Evolutionary conservation across 2,329 filamentous ascomycete species (phyloP).

Genomic region (Verticillium nubilum): DNA sequence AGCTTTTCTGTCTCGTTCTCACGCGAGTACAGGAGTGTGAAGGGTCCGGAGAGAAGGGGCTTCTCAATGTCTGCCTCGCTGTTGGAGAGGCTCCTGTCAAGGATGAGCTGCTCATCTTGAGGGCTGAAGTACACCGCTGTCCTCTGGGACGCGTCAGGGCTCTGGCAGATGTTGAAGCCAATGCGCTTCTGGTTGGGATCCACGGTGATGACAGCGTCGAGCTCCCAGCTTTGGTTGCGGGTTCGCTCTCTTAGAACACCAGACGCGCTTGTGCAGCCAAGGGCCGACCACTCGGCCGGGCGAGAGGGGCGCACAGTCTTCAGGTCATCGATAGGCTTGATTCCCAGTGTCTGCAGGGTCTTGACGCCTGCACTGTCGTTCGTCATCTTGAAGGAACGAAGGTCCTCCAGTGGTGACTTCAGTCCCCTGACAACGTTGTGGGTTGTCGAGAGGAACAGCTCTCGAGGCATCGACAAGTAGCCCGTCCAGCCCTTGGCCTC

Average conservation of each 20-base stretch:
- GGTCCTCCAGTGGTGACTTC: conserved; percentile 26
- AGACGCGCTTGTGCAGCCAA: not conserved
- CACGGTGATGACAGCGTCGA: conserved; percentile 17
- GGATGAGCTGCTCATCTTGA: conserved; percentile 29
- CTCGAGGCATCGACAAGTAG: conserved; percentile 37
- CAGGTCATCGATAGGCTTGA: conserved; percentile 20
- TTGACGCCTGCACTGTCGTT: conserved; percentile 13
- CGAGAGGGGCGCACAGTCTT: conserved; percentile 13
- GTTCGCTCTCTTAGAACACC: not conserved
- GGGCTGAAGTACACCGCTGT: conserved; percentile 34
- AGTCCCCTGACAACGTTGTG: conserved; percentile 29
- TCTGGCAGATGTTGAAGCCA: conserved; percentile 19
- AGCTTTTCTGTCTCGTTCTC: conserved; percentile 13
- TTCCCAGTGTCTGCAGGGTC: conserved; percentile 36
- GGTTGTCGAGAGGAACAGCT: conserved; percentile 32
- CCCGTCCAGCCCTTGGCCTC: conserved; percentile 44
- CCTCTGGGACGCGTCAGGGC: conserved; percentile 18
- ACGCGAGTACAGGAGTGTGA: conserved; percentile 36
- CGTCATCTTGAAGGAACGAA: conserved; percentile 32
- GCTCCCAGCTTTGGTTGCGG: conserved; percentile 15
- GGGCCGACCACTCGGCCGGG: conserved; percentile 11
- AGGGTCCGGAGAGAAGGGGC: conserved; percentile 28
- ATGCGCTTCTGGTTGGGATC: conserved; percentile 2
- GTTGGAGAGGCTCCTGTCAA: conserved; percentile 29
- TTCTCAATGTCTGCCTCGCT: conserved; percentile 27